Percentiles rank a stretch among this genome's conserved stretches.
phyloP scores from a whole-genome alignment of 176 grass and related monocot genomes.

The Zoysia japonica region DNA sequence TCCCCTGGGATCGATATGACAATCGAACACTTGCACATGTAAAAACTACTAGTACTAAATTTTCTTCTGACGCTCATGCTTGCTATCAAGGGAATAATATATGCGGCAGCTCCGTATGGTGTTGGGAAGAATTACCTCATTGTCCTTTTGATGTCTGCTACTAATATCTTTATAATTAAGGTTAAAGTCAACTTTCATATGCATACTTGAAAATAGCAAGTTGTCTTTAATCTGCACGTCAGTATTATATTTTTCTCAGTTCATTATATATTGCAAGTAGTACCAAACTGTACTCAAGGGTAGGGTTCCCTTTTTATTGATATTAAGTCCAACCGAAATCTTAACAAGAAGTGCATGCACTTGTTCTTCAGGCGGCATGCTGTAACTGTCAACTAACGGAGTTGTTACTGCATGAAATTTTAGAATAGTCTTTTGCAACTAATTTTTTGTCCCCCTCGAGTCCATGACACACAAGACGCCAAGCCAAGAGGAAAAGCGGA shows the following conservation, averaged over 20 bases:
- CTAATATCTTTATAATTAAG: not conserved
- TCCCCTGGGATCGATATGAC: not conserved
- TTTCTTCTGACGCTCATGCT: not conserved
- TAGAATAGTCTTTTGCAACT: conserved; percentile 9
- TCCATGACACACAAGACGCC: not conserved
- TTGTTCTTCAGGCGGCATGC: not conserved
- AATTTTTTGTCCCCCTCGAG: not conserved
- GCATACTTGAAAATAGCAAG: not conserved
- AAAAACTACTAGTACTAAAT: not conserved
- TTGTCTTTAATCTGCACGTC: not conserved
- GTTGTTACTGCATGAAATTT: not conserved
- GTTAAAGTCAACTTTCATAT: conserved; percentile 12
- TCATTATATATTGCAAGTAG: not conserved
- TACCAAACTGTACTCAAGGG: not conserved
- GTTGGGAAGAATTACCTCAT: not conserved
- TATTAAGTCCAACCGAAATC: not conserved
- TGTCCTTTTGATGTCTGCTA: not conserved
- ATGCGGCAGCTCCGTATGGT: not conserved
- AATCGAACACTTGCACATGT: not conserved
- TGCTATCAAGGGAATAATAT: too few relatives aligned
- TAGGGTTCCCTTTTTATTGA: not conserved
- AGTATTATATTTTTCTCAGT: not conserved
- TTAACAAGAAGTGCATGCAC: conserved; percentile 5
- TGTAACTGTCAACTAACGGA: not conserved
- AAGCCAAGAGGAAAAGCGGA: not conserved